Evolutionary conservation across 169 alveolate genomes (phyloP).

Genomic region (Perkinsus chesapeaki): DNA sequence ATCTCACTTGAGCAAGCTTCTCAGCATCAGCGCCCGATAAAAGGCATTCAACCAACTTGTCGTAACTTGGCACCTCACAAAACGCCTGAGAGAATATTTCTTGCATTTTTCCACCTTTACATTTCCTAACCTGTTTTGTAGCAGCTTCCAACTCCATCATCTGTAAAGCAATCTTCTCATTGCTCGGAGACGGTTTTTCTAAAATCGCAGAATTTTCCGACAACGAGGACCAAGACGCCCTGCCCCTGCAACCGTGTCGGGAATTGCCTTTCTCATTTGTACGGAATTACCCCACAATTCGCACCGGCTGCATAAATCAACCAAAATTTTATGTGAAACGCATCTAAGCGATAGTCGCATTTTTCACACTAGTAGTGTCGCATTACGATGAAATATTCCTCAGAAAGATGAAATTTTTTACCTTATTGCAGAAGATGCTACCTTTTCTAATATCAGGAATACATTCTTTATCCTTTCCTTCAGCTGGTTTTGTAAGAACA

Average conservation of each 20-base stretch:
- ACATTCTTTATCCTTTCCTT: background rate
- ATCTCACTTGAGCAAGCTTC: background rate
- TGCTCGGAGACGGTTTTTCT: background rate
- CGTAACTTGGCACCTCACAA: background rate
- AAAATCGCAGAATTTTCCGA: too few species aligned
- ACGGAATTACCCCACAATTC: too few species aligned
- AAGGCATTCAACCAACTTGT: background rate
- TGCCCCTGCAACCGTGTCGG: too few species aligned
- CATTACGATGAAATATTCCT: too few species aligned
- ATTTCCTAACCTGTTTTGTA: background rate
- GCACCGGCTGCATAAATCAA: too few species aligned
- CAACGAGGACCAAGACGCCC: too few species aligned
- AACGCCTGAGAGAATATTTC: background rate
- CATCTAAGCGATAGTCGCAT: too few species aligned
- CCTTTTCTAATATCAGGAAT: background rate
- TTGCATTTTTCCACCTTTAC: too few species aligned
- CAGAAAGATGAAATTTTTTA: background rate
- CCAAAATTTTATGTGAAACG: too few species aligned
- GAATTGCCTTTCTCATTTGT: too few species aligned
- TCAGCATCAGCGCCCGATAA: background rate
- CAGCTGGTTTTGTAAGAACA: slow-evolving; percentile 45
- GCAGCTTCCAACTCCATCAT: background rate
- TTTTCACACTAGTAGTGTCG: too few species aligned
- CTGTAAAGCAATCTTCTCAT: background rate
- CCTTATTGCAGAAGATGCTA: background rate